Base-by-base conservation (phyloP, 306 rosid species). In the Begonia peltatifolia region DNA sequence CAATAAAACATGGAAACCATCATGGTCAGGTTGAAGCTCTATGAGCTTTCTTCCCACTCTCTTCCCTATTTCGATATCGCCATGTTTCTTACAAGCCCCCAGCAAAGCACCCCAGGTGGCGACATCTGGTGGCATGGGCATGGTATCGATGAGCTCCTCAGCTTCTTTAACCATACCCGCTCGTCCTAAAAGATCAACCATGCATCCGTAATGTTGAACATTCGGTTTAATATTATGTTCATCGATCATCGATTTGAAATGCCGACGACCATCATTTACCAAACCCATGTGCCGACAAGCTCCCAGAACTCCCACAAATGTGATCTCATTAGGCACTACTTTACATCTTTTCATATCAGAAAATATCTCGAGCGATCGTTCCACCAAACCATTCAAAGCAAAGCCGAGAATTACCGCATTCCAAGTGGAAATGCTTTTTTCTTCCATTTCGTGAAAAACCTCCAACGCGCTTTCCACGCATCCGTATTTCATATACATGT, bases 51-150 rank as follows among this genome's bases (percentile, higher is more conserved):
- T 71, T 54, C 94, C 94, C 16, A 78, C 66, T 57, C 84, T 80
- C 79, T 83, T 80, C 7, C 96, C 89, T 71, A 74, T 80, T 53
- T 75, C 82, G 36, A 70, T 72, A 68, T 80, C 61, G 41, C 74
- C 65, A 67, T 80, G 81, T 60, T 87, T 87, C 69, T 70, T 67
- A 69, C 93, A 83, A 22, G 93, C 93, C 58, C 88, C 95, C 7
- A 86, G 80, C 68, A 82, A 67, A 55, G 95, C 95, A 55, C 93
- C 96, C 93, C 96, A 87, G 16, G 94, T 71, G 47, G 87, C 87
- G 11, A 80, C 84, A 64, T 79, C 93, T 0, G 95, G 83, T 9
- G 60, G 52, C 83, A 82, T 67, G 20, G 95, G 93, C 95, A 86
- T 86, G 63, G 54, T 73, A 56, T 79, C 63, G 53, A 77, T 69